A percentile compares a stretch with the other conserved stretches of the same genome.
Conservation (phyloP, 805 yeast species). For the Soucietia sequanensis region DNA sequence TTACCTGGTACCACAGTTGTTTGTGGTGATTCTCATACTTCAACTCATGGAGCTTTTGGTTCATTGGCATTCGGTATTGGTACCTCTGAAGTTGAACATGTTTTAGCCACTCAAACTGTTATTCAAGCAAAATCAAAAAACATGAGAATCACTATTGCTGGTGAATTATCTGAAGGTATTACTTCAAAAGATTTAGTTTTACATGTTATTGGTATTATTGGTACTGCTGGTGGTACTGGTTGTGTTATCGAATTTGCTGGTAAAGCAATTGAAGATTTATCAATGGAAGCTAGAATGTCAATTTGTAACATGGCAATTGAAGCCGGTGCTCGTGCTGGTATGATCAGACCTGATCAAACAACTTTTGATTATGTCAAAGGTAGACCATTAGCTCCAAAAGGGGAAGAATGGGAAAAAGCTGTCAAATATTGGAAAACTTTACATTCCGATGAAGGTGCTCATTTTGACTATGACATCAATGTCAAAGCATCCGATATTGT, state of each 20-base stretch:
- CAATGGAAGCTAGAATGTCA: conserved; percentile 99
- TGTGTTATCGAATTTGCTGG: conserved; percentile 96
- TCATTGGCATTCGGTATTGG: conserved; percentile 98
- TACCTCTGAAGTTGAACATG: conserved; percentile 98
- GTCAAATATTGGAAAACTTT: conserved; percentile 86
- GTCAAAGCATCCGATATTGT: conserved; percentile 82
- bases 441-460: conserved; percentile 85
- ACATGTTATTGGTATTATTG: conserved; percentile 93
- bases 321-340: conserved; percentile 99
- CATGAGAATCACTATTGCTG: conserved; percentile 86
- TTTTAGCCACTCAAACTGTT: conserved; percentile 93
- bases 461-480: conserved; percentile 78
- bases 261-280: conserved; percentile 81
- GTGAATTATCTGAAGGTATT: conserved; percentile 82
- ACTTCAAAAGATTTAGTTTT: conserved; percentile 94
- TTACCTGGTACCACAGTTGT: conserved; percentile 98
- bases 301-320: conserved; percentile 99
- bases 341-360: conserved; percentile 92
- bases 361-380: conserved; percentile 90
- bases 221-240: conserved; percentile 99
- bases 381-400: conserved; percentile 92
- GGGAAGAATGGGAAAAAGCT: conserved; percentile 94
- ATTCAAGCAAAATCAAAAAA: conserved; percentile 94
- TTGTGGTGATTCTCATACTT: conserved; percentile 98
- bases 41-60: conserved; percentile 99